Base-by-base conservation (phyloP, 129 eudicot species). In the Deinandra increscens region DNA sequence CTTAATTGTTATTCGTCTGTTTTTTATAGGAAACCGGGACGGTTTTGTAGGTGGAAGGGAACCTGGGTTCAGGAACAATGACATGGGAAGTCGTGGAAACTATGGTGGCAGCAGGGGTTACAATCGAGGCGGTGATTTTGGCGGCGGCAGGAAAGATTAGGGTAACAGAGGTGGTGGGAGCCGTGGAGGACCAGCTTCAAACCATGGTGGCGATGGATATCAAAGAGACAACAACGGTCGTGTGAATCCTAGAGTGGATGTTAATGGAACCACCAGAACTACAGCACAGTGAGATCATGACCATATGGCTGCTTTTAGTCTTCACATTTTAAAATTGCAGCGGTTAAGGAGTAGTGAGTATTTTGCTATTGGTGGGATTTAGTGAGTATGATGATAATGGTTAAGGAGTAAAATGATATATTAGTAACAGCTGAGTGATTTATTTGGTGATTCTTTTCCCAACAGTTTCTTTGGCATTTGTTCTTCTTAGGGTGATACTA, bases 1-100 rank as follows among this genome's bases (percentile, higher is more conserved):
- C 17, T 70, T 2, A 31, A n/a, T n/a, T n/a, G n/a, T n/a, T n/a
- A n/a, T n/a, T n/a, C n/a, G n/a, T 42, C n/a, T 17, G 17, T 18
- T 46, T 18, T 9, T 37, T 82, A 91, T 81, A 48, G 89, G 82
- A 60, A 73, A 39, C 33, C 78, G 90, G 48, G 96, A 91, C 62
- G 80, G 96, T 38, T 92, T 76, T 62, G 80, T 72, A 51, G 69
- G 75, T 18, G 96, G 86, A 49, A 86, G 98, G 62, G 89, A 85
- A 29, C 64, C 77, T 42, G 96, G 91, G 18, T 86, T 73, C 74
- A 78, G 91, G 74, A 80, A 74, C 43, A 95, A 89, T 2, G 88
- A 86, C 44, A 59, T 49, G 53, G 78, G 98, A 79, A 87, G 90
- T 8, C 96, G 95, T 61, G 96, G 89, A 45, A 78, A 69, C 81